Percentiles rank a stretch among this genome's conserved stretches.
Conservation (phyloP, 2,329 filamentous ascomycete genomes). For the Leptographium lundbergii region DNA sequence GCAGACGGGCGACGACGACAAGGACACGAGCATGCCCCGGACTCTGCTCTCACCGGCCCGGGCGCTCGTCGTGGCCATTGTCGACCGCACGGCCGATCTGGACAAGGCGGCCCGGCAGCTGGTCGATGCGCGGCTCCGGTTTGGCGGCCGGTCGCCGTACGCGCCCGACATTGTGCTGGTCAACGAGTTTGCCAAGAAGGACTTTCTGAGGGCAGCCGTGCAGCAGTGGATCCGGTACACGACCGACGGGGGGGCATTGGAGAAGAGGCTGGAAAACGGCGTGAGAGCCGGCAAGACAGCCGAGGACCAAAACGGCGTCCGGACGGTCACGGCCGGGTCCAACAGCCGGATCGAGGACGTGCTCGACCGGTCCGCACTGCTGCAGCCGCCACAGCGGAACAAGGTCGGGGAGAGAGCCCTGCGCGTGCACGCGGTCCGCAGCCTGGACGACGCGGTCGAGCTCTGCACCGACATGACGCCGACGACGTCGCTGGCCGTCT, state of each 20-base stretch:
- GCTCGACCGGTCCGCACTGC: conserved; percentile 12
- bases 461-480: not conserved
- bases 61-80: conserved; percentile 35
- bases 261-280: not conserved
- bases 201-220: conserved; percentile 37
- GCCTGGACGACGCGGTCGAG: conserved; percentile 7
- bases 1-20: conserved; percentile 10
- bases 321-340: not conserved
- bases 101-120: conserved; percentile 38
- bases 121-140: conserved; percentile 38
- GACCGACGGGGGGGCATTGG: not conserved
- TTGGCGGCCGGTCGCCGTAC: conserved; percentile 44
- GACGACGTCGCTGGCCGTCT: conserved; percentile 9
- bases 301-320: not conserved
- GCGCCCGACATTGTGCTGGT: conserved; percentile 50
- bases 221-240: conserved; percentile 19
- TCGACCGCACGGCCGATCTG: conserved; percentile 47
- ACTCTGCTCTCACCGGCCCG: conserved; percentile 10
- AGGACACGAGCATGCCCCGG: not conserved
- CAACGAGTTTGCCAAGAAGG: conserved; percentile 47
- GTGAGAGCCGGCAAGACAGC: not conserved
- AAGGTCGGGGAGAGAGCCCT: not conserved
- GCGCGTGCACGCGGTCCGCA: conserved; percentile 2
- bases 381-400: not conserved
- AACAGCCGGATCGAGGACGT: conserved; percentile 17